A percentile compares a stretch with the other conserved stretches of the same genome.
These are phyloP conservation scores for Cryptosporidium meleagridis DNA, from an alignment of 169 alveolate genomes.

Conservation along the genomic window DNA sequence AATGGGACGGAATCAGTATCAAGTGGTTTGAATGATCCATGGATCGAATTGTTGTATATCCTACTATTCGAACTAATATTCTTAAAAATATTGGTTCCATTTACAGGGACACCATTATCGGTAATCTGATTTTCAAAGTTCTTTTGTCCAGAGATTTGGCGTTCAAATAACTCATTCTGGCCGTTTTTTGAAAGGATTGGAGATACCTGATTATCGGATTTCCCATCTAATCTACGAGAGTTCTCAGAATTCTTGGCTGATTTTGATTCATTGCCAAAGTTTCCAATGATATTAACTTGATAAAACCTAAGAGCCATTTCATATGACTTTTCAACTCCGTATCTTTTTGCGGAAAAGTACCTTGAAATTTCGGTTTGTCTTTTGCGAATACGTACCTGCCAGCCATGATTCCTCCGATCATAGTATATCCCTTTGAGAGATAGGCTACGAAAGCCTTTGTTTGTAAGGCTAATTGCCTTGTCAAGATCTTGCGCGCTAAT, in stretches of 20 bases:
- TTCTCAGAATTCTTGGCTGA: background rate
- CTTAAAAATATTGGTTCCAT: background rate
- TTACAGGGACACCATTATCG: background rate
- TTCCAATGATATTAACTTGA: slow-evolving; percentile 55
- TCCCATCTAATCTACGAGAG: background rate
- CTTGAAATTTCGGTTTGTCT: slow-evolving; percentile 65
- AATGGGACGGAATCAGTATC: background rate
- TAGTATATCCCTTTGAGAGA: slow-evolving; percentile 67
- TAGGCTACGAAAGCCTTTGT: background rate
- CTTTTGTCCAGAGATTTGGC: background rate
- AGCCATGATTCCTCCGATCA: slow-evolving; percentile 73
- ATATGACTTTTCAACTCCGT: slow-evolving; percentile 68
- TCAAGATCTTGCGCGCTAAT: slow-evolving; percentile 14
- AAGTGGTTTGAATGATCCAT: background rate
- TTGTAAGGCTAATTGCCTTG: background rate
- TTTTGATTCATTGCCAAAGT: background rate
- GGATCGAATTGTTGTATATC: background rate
- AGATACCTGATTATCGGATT: background rate
- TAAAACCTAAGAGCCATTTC: slow-evolving; percentile 72
- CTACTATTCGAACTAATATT: background rate
- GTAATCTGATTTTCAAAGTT: background rate
- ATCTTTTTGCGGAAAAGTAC: slow-evolving; percentile 68
- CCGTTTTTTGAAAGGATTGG: background rate
- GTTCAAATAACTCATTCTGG: background rate
- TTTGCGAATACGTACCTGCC: slow-evolving; percentile 73